Conservation (phyloP, 2,329 filamentous ascomycete species). For the Fusarium sp. region DNA sequence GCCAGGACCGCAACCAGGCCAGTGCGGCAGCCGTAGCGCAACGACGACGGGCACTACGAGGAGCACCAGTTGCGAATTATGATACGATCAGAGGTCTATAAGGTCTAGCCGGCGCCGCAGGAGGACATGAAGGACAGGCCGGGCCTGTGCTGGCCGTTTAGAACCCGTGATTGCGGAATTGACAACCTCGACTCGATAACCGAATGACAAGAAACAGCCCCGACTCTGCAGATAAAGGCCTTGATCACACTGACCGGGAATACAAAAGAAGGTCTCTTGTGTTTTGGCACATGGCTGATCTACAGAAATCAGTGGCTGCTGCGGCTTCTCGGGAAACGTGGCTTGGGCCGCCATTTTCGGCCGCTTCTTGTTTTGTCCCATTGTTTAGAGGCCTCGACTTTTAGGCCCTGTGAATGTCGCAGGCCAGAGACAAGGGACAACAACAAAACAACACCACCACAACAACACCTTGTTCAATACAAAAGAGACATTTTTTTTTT, state of each 20-base stretch:
- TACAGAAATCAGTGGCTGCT: conserved; percentile 32
- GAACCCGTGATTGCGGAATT: conserved; percentile 9
- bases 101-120: conserved; percentile 13
- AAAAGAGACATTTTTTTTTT: conserved; percentile 1
- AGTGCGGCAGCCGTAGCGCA: conserved; percentile 20
- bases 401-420: conserved; percentile 18
- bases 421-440: conserved; percentile 13
- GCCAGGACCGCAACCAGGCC: conserved; percentile 26
- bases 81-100: conserved; percentile 31
- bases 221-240: not conserved
- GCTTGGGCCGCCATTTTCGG: conserved; percentile 36
- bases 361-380: conserved; percentile 21
- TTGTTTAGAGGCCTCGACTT: conserved; percentile 29
- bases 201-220: conserved; percentile 1
- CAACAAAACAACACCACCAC: conserved; percentile 13
- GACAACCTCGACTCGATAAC: not conserved
- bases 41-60: conserved; percentile 13
- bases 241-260: conserved; percentile 5
- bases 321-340: conserved; percentile 34
- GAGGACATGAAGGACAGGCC: conserved; percentile 13
- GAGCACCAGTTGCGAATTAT: conserved; percentile 26
- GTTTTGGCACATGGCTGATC: conserved; percentile 29
- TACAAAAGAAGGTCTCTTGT: not conserved
- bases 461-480: conserved; percentile 5
- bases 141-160: conserved; percentile 3